These are phyloP conservation scores for Azolla pinnata DNA, from an alignment of 75 land plant genomes.

Conservation along the genomic window DNA sequence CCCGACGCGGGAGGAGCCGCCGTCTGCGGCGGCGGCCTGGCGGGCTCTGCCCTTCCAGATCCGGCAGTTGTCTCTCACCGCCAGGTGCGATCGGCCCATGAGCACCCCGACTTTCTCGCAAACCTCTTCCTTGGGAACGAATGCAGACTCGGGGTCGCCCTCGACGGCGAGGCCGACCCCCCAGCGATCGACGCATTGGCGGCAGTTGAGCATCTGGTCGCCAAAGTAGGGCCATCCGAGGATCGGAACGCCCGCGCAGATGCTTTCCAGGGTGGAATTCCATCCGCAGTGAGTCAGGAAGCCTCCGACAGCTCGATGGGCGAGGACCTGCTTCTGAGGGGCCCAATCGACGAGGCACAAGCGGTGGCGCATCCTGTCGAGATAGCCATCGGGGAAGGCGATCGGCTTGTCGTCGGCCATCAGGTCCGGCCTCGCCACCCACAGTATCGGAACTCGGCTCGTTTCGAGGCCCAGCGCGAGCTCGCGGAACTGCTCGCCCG, in stretches of 20 bases:
- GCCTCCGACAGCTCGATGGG: constrained; percentile 21
- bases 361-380: no score
- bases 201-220: constrained; percentile 38
- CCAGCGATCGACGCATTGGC: constrained; percentile 22
- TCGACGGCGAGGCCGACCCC: constrained; percentile 21
- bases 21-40: not conserved
- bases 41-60: not conserved
- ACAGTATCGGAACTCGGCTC: constrained; percentile 17
- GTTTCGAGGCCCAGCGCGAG: constrained; percentile 9
- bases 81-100: not conserved
- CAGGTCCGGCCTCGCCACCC: constrained; percentile 17
- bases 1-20: no score
- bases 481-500: constrained; percentile 4
- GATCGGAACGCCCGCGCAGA: constrained; percentile 36
- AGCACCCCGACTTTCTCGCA: not conserved
- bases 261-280: constrained; percentile 38
- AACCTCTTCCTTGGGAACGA: not conserved
- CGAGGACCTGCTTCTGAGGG: constrained; percentile 18
- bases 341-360: constrained; percentile 18
- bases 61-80: not conserved
- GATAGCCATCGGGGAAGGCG: no score
- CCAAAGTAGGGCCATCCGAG: constrained; percentile 47
- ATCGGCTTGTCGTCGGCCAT: no score
- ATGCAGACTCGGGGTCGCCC: not conserved
- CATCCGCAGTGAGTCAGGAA: constrained; percentile 45